Conservation (phyloP, 2,329 filamentous ascomycete species). For the Colletotrichum sp. region DNA sequence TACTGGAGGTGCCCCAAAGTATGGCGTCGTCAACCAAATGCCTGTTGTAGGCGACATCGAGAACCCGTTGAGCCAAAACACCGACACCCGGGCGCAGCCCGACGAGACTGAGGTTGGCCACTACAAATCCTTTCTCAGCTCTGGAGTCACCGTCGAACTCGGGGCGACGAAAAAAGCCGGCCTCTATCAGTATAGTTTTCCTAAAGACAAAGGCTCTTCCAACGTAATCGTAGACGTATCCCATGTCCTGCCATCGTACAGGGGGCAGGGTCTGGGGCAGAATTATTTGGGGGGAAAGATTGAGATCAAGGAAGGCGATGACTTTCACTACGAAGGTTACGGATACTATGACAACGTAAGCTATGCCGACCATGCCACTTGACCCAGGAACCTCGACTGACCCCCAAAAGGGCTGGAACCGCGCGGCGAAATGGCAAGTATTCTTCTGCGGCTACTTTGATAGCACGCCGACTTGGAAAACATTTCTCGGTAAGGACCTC, state of each 20-base stretch:
- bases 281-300: conserved; percentile 67
- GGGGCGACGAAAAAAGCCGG: conserved; percentile 61
- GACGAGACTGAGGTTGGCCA: conserved; percentile 64
- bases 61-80: conserved; percentile 60
- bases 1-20: conserved; percentile 73
- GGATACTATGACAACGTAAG: conserved; percentile 67
- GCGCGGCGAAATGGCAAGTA: conserved; percentile 65
- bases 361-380: neutral
- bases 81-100: conserved; percentile 55
- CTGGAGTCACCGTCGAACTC: conserved; percentile 62
- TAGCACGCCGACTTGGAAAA: conserved; percentile 45
- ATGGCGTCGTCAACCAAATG: conserved; percentile 68
- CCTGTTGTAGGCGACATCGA: conserved; percentile 53
- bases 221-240: conserved; percentile 69
- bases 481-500: conserved; percentile 43
- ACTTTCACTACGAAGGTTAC: conserved; percentile 59
- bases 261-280: conserved; percentile 66
- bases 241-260: conserved; percentile 67
- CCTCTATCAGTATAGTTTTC: conserved; percentile 67
- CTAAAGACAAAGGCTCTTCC: conserved; percentile 34
- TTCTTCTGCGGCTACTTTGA: conserved; percentile 70
- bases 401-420: conserved; percentile 61
- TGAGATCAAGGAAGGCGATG: conserved; percentile 48
- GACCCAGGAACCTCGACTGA: neutral
- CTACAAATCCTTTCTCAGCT: conserved; percentile 61